phyloP scores from a whole-genome alignment of 345 rosid species.

The Camelina neglecta region DNA sequence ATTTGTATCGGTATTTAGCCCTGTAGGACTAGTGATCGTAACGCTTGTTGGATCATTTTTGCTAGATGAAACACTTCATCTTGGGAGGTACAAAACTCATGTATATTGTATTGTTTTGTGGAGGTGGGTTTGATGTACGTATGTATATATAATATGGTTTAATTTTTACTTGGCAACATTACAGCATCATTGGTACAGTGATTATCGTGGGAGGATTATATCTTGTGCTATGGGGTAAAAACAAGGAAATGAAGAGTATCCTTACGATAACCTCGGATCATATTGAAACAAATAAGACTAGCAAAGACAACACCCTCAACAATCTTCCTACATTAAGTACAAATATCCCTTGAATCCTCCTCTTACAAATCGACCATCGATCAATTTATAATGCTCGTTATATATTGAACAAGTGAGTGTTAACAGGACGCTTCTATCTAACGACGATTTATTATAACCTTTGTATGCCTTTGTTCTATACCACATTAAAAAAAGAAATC shows the following conservation, averaged over 20 bases:
- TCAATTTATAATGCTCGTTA: not conserved
- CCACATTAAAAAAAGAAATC: not conserved
- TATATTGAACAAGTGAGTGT: not conserved
- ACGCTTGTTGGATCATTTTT: slow-evolving; percentile 52
- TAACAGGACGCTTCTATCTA: not conserved
- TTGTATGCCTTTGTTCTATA: slow-evolving; percentile 5
- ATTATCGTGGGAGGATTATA: slow-evolving; percentile 53
- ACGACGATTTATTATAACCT: slow-evolving; percentile 8
- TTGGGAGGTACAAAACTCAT: slow-evolving; percentile 54
- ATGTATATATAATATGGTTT: slow-evolving; percentile 3
- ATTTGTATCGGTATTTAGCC: slow-evolving; percentile 52
- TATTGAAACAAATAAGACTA: slow-evolving; percentile 38
- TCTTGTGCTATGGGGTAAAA: slow-evolving; percentile 57
- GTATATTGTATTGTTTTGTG: slow-evolving; percentile 21
- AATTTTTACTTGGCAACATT: slow-evolving; percentile 20
- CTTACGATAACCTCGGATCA: slow-evolving; percentile 2
- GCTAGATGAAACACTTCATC: slow-evolving; percentile 49
- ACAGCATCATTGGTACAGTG: slow-evolving; percentile 51
- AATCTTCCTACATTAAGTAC: slow-evolving; percentile 29
- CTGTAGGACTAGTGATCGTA: slow-evolving; percentile 52
- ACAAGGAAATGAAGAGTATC: slow-evolving; percentile 48
- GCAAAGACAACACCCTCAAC: slow-evolving; percentile 30
- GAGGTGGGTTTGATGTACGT: slow-evolving; percentile 16
- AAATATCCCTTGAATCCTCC: slow-evolving; percentile 29
- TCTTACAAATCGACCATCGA: not conserved